Evolutionary conservation across 2,329 filamentous ascomycete genomes (phyloP), one percentile per base, ranked within the genome.

Genomic region (Microdochium trichocladiopsis): DNA sequence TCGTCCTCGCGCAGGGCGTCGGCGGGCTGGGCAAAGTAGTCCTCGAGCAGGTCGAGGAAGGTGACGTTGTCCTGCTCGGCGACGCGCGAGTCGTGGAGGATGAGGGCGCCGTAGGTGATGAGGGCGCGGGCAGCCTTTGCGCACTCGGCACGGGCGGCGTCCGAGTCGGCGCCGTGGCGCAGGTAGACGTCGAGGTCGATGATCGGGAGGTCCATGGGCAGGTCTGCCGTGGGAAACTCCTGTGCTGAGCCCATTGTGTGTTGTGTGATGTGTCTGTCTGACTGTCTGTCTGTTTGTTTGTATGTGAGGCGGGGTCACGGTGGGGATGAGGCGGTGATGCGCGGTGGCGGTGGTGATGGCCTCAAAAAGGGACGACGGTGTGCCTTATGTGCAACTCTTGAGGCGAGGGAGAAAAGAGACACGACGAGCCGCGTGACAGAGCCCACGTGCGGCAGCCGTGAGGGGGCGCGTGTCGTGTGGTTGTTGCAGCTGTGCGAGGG

Each of bases 11-110:
- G 65, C 33, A 83, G 71, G 2, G 61, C 64, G 9, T 63, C 71
- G 18, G 69, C 67, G 16, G 79, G 75, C 65, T 83, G 80, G 31
- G 78, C 79, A 61, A 84, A 84, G 71, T 84, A 84, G 69, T 83
- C 79, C 66, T 84, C 80, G n/a, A 83, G 74, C 36, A 84, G 71
- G 64, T 84, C 79, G 52, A 84, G 75, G 59, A 84, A 84, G 51
- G 70, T 66, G 24, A 69, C 68, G 68, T 84, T 84, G 66, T 81
- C 77, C 2, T 66, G 58, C 59, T 79, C 77, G 18, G 76, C 70
- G 12, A 82, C 80, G 56, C 80, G 79, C 50, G 76, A 77, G 68
- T 83, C 80, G 68, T 81, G 80, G 47, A 83, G 72, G 23, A 84
- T 70, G 21, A 84, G 73, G 9, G 80, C 80, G 53, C 80, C 80